phyloP scores from a whole-genome alignment of 306 rosid species.

The Casuarina glauca region DNA sequence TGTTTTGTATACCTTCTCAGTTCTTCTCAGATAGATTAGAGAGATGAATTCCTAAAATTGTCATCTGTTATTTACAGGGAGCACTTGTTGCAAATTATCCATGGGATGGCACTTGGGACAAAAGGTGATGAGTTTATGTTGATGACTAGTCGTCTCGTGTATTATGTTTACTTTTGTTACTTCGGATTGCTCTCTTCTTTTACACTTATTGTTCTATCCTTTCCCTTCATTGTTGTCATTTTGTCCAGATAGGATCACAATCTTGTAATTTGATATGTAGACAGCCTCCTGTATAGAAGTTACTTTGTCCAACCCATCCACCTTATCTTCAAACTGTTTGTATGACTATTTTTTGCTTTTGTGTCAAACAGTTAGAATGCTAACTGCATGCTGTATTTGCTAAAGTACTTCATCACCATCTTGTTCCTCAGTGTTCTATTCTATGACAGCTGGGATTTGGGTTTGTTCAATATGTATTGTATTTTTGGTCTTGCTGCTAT shows the following conservation, averaged over 20 bases:
- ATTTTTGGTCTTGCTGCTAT: not conserved
- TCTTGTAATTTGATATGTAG: not conserved
- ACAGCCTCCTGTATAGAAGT: constrained; percentile 2
- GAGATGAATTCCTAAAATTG: constrained; percentile 16
- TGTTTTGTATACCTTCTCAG: constrained; percentile 8
- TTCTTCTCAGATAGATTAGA: constrained; percentile 15
- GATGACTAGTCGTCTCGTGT: not conserved
- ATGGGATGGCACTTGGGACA: constrained; percentile 85
- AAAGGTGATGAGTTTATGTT: constrained; percentile 51
- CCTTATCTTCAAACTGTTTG: not conserved
- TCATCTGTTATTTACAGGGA: constrained; percentile 52
- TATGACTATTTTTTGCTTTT: not conserved
- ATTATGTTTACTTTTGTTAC: not conserved
- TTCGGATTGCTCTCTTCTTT: constrained; percentile 3
- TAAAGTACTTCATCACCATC: not conserved
- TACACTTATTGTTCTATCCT: constrained; percentile 2
- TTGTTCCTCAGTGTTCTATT: not conserved
- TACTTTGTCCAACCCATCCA: constrained; percentile 8
- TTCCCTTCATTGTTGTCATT: not conserved
- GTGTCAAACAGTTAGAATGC: not conserved
- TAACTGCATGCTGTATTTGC: not conserved
- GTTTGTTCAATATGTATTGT: not conserved
- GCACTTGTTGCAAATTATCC: constrained; percentile 99
- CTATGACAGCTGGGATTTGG: not conserved
- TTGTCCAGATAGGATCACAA: constrained; percentile 1